Evolutionary conservation across 305 asterid species (phyloP).

Genomic region (Fraxinus greggii): DNA sequence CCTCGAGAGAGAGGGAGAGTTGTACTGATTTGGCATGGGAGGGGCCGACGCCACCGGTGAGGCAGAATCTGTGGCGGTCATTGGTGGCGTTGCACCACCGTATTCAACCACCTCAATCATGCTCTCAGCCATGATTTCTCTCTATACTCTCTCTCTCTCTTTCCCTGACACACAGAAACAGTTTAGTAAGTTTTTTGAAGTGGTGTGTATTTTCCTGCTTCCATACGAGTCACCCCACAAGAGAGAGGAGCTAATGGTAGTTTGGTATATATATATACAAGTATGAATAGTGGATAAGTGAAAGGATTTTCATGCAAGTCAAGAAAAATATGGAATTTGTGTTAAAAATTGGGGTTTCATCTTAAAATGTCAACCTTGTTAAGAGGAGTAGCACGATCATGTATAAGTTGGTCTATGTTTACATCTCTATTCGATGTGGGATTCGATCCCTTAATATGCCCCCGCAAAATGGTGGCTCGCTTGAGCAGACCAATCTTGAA

Average conservation of each 20-base stretch:
- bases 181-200: neutral
- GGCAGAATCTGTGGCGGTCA: constrained; percentile 13
- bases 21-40: constrained; percentile 27
- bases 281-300: neutral
- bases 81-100: constrained; percentile 14
- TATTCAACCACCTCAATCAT: constrained; percentile 22
- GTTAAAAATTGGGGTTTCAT: no score
- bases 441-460: no score
- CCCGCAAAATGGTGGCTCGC: no score
- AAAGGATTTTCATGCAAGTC: neutral
- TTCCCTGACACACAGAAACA: neutral
- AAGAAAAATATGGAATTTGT: neutral
- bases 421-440: no score
- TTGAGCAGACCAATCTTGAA: no score
- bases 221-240: neutral
- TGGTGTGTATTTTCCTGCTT: neutral
- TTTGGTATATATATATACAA: constrained; percentile 6
- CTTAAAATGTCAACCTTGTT: no score
- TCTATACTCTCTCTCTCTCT: neutral
- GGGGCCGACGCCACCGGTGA: neutral
- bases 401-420: no score
- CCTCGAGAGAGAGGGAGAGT: constrained; percentile 31
- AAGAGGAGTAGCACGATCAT: no score
- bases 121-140: neutral
- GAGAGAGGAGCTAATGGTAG: neutral